Evolutionary conservation across 2,329 filamentous ascomycete genomes (phyloP).

Genomic region (Neofusicoccum ribis): DNA sequence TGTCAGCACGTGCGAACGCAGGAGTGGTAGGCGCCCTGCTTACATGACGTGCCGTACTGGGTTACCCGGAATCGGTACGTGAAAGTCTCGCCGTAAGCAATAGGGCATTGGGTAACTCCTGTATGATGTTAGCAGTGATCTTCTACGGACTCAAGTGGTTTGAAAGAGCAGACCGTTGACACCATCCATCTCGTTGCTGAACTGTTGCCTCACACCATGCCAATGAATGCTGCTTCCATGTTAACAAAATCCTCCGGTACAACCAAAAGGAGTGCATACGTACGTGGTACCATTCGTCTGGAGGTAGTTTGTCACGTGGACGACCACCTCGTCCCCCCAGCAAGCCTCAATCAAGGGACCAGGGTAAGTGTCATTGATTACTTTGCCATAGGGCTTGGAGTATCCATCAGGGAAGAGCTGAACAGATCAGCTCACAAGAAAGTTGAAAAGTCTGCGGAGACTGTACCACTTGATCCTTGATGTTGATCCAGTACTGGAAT

Average conservation of each 20-base stretch:
- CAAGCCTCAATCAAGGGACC: slow-evolving; percentile 27
- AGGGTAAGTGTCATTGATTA: slow-evolving; percentile 28
- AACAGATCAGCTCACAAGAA: background rate
- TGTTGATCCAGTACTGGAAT: slow-evolving; percentile 20
- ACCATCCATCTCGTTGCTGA: slow-evolving; percentile 38
- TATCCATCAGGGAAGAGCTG: slow-evolving; percentile 26
- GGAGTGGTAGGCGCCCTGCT: background rate
- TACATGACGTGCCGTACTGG: slow-evolving; percentile 37
- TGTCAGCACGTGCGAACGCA: background rate
- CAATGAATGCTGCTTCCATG: slow-evolving; percentile 28
- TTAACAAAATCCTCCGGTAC: background rate
- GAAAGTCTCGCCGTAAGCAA: slow-evolving; percentile 32
- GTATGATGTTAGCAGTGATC: slow-evolving; percentile 16
- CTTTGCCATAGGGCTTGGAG: slow-evolving; percentile 26
- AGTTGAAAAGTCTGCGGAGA: background rate
- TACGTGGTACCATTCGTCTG: slow-evolving; percentile 16
- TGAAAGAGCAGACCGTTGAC: slow-evolving; percentile 23
- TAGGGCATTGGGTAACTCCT: slow-evolving; percentile 36
- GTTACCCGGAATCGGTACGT: slow-evolving; percentile 32
- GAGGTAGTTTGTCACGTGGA: slow-evolving; percentile 7
- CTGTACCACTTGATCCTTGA: slow-evolving; percentile 14
- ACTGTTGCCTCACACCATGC: slow-evolving; percentile 34
- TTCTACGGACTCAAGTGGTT: background rate
- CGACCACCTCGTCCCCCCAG: slow-evolving; percentile 25
- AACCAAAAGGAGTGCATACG: background rate